phyloP scores from a whole-genome alignment of 2,329 filamentous ascomycete genomes.

The Xylaria sp. region DNA sequence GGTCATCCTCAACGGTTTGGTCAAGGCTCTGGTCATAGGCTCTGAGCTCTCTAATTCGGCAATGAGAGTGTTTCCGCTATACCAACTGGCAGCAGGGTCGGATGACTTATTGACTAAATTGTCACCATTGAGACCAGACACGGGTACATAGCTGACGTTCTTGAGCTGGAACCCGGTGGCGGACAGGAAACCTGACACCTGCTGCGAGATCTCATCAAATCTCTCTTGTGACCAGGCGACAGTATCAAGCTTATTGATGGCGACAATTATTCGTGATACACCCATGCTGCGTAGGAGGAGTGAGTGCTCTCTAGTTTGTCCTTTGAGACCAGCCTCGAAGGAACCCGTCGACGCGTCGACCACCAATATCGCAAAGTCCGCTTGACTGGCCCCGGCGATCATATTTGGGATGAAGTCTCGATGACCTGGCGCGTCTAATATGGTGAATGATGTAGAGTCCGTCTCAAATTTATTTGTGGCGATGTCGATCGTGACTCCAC shows the following conservation, averaged over 20 bases:
- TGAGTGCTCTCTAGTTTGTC: conserved; percentile 94
- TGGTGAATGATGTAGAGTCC: conserved; percentile 86
- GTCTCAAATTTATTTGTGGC: conserved; percentile 96
- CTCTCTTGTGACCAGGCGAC: conserved; percentile 83
- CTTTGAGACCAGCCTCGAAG: conserved; percentile 92
- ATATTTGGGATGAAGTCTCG: conserved; percentile 98
- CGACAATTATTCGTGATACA: conserved; percentile 86
- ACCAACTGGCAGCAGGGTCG: conserved; percentile 76
- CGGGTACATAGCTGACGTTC: conserved; percentile 87
- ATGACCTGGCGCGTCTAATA: conserved; percentile 94
- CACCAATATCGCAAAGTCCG: conserved; percentile 94
- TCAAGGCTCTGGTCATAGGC: conserved; percentile 74
- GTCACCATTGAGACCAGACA: conserved; percentile 88
- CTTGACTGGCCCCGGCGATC: conserved; percentile 96
- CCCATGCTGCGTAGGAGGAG: conserved; percentile 90
- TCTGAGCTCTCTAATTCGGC: conserved; percentile 87
- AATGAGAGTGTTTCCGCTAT: conserved; percentile 80
- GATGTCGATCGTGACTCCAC: conserved; percentile 96
- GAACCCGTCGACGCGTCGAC: conserved; percentile 91
- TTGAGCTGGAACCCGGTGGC: conserved; percentile 84
- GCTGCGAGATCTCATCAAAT: conserved; percentile 86
- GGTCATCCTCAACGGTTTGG: conserved; percentile 85
- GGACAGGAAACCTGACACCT: conserved; percentile 84
- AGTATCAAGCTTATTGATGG: conserved; percentile 94
- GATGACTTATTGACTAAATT: conserved; percentile 76